Base-by-base conservation (phyloP, 148 eudicot species). In the Rhododendron henanense region DNA sequence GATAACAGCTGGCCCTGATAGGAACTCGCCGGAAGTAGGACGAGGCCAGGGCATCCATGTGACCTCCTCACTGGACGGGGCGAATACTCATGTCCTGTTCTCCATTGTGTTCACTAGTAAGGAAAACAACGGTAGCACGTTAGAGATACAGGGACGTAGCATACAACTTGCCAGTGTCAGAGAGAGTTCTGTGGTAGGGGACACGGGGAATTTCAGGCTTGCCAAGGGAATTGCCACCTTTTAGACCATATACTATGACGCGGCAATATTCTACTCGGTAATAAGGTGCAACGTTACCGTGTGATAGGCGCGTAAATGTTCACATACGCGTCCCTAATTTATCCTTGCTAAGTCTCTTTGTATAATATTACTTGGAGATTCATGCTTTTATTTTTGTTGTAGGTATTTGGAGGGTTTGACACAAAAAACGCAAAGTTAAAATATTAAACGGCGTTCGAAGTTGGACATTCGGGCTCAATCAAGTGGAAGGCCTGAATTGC, bases 181-280 rank as follows among this genome's bases (percentile, higher is more conserved):
- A n/a, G 82, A 47, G 39, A 10, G 13, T 28, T 45, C 82, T 16
- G 82, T 79, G 82, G 82, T 79, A 13, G 53, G 55, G 18, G 57
- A 59, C 82, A 79, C 82, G 2, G 82, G 57, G 33, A 79, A 45
- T n/a, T 79, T 79, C 57, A 79, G 57, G 82, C 28, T 79, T 79
- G 82, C 82, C 18, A 79, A 25, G 82, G 82, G 82, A 23, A 19
- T 28, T 79, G 82, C 82, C 1, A 50, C 59, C 19, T 79, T 79
- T 25, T 61, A 79, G 82, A 79, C 82, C n/a, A 33, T 74, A 50
- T 25, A 3, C 59, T 14, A 47, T 25, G 82, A 74, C 18, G 9
- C 78, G 15, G 13, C 82, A 1, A 50, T 28, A 10, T 25, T 25
- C 35, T 79, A 79, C 39, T 35, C 59, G 2, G 7, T 79, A 19